Evolutionary conservation across 768 basidiomycete species (phyloP).

Genomic region (Gloeopeniophorella convolvens): DNA sequence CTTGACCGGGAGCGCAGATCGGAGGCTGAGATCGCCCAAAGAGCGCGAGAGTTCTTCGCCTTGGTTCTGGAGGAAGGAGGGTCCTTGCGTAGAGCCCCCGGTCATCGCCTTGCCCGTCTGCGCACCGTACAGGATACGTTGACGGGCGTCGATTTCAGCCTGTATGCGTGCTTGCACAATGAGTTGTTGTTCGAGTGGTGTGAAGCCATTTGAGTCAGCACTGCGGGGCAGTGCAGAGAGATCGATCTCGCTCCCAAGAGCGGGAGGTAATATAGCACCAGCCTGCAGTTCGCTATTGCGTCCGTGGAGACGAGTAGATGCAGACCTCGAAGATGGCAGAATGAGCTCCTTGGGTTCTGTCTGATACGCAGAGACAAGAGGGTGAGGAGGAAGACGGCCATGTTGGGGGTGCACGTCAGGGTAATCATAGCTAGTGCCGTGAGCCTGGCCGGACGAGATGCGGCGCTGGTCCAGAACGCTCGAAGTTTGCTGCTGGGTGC

Average conservation of each 20-base stretch:
- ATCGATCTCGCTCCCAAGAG: slow-evolving; percentile 18
- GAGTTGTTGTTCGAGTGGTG: slow-evolving; percentile 21
- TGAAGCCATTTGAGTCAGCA: slow-evolving; percentile 17
- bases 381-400: slow-evolving; percentile 19
- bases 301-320: slow-evolving; percentile 12
- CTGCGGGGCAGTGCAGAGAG: slow-evolving; percentile 17
- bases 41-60: slow-evolving; percentile 9
- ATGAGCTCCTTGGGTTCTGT: background rate
- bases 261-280: background rate
- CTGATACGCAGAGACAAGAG: slow-evolving; percentile 11
- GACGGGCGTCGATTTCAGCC: slow-evolving; percentile 17
- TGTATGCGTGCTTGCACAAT: slow-evolving; percentile 19
- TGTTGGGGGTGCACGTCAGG: slow-evolving; percentile 1
- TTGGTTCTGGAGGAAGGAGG: slow-evolving; percentile 5
- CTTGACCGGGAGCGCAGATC: slow-evolving; percentile 13
- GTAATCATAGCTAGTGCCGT: slow-evolving; percentile 1
- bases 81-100: background rate
- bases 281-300: background rate
- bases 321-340: slow-evolving; percentile 2
- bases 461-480: slow-evolving; percentile 24
- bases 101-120: slow-evolving; percentile 2
- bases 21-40: slow-evolving; percentile 12
- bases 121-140: slow-evolving; percentile 11
- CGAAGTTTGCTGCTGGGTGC: slow-evolving; percentile 7
- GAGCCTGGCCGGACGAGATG: slow-evolving; percentile 10